Percentiles rank a stretch among this genome's conserved stretches.
These are phyloP conservation scores for Posidonia oceanica DNA, from an alignment of 116 monocot species.

Conservation along the genomic window DNA sequence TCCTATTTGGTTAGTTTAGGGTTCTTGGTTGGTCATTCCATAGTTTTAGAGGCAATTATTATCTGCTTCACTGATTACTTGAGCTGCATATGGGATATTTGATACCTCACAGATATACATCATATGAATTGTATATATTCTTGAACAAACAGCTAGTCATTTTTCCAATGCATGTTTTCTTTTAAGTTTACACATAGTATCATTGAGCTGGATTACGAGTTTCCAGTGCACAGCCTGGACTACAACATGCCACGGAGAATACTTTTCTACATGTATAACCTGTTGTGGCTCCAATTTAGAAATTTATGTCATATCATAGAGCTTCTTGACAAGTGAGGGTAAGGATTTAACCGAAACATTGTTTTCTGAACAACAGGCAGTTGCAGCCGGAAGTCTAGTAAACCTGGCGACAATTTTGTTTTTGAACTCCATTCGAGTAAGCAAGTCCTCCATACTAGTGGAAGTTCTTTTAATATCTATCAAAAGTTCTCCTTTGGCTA, in stretches of 20 bases:
- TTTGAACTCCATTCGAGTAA: constrained; percentile 73
- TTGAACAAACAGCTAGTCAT: not conserved
- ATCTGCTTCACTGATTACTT: too few relatives aligned
- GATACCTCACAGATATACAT: too few relatives aligned
- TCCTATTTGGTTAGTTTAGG: too few relatives aligned
- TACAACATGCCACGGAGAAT: too few relatives aligned
- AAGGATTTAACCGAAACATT: not conserved
- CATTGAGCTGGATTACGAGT: too few relatives aligned
- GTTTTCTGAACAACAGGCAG: constrained; percentile 34
- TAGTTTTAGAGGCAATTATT: too few relatives aligned
- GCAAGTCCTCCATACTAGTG: constrained; percentile 6
- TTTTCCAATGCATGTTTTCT: not conserved
- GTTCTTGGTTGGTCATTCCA: too few relatives aligned
- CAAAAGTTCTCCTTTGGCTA: not conserved
- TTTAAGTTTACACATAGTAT: too few relatives aligned
- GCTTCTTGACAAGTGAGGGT: not conserved
- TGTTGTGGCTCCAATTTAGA: not conserved
- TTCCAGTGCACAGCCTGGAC: not conserved
- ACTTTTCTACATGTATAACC: too few relatives aligned
- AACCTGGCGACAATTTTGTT: constrained; percentile 87
- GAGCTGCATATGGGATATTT: too few relatives aligned
- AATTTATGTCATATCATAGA: not conserved
- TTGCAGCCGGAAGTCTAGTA: constrained; percentile 76
- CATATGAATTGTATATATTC: too few relatives aligned
- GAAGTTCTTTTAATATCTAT: not conserved